Conservation (phyloP, 306 rosid genomes). For the Sesbania bispinosa region DNA sequence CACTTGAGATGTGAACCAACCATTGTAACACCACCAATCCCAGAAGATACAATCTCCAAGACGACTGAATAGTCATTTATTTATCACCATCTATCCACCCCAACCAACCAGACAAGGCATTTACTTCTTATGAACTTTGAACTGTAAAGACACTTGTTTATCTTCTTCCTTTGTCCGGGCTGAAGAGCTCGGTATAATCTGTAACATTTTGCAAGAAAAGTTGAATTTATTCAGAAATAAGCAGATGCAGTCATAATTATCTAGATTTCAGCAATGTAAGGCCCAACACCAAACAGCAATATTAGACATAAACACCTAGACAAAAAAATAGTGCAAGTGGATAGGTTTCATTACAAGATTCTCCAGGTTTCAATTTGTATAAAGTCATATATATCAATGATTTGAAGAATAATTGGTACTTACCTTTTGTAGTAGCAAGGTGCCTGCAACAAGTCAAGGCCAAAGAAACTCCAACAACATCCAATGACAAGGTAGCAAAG, state of each 20-base stretch:
- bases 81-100: slow-evolving; percentile 59
- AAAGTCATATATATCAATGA: neutral
- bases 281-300: neutral
- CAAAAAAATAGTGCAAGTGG: neutral
- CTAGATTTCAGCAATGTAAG: neutral
- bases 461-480: slow-evolving; percentile 67
- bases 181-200: slow-evolving; percentile 55
- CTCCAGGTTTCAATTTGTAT: neutral
- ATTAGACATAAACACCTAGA: neutral
- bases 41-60: slow-evolving; percentile 46
- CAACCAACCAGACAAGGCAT: slow-evolving; percentile 68
- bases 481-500: slow-evolving; percentile 60
- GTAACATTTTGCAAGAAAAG: slow-evolving; percentile 1
- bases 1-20: slow-evolving; percentile 43
- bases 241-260: neutral
- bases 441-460: slow-evolving; percentile 78
- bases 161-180: slow-evolving; percentile 46
- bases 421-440: slow-evolving; percentile 62
- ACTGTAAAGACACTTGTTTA: slow-evolving; percentile 40
- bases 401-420: slow-evolving; percentile 5
- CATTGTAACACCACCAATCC: slow-evolving; percentile 52
- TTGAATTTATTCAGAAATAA: neutral
- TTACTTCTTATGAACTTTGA: slow-evolving; percentile 51
- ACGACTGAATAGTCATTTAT: slow-evolving; percentile 40
- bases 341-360: neutral